Percentiles rank a stretch among this genome's conserved stretches.
Evolutionary conservation across 768 basidiomycete genomes (phyloP).

Genomic region (Gyrodon lividus): DNA sequence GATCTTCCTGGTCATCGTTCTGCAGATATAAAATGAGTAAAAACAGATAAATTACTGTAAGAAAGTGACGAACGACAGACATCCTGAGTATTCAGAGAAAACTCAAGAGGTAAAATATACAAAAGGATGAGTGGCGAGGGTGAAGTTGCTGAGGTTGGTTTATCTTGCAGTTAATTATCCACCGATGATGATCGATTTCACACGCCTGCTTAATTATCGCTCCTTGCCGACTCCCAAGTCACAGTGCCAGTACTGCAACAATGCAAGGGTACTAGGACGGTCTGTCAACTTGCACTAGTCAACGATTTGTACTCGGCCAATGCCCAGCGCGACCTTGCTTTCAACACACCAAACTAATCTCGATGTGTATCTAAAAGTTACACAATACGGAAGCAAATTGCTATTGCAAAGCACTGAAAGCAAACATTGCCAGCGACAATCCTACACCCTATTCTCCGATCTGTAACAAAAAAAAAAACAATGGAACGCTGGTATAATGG

Average conservation of each 20-base stretch:
- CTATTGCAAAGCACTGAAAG: slow-evolving; percentile 26
- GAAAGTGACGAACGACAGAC: slow-evolving; percentile 46
- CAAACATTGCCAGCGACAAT: slow-evolving; percentile 13
- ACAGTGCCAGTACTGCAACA: too few species aligned
- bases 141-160: slow-evolving; percentile 13
- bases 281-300: slow-evolving; percentile 2
- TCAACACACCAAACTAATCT: too few species aligned
- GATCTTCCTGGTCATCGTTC: slow-evolving; percentile 70
- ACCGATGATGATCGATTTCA: slow-evolving; percentile 50
- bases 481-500: slow-evolving; percentile 27
- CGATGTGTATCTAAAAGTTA: too few species aligned
- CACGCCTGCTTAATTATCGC: slow-evolving; percentile 44
- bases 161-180: slow-evolving; percentile 18
- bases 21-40: slow-evolving; percentile 19
- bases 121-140: slow-evolving; percentile 11
- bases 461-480: slow-evolving; percentile 25
- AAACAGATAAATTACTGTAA: not conserved
- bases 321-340: too few species aligned
- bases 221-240: too few species aligned
- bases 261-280: too few species aligned
- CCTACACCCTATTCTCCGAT: slow-evolving; percentile 15
- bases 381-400: slow-evolving; percentile 16
- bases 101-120: not conserved
- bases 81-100: slow-evolving; percentile 36
- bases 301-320: too few species aligned